These are phyloP conservation scores for Aspergillus sergii DNA, from an alignment of 2,329 filamentous ascomycete genomes.

Conservation along the genomic window DNA sequence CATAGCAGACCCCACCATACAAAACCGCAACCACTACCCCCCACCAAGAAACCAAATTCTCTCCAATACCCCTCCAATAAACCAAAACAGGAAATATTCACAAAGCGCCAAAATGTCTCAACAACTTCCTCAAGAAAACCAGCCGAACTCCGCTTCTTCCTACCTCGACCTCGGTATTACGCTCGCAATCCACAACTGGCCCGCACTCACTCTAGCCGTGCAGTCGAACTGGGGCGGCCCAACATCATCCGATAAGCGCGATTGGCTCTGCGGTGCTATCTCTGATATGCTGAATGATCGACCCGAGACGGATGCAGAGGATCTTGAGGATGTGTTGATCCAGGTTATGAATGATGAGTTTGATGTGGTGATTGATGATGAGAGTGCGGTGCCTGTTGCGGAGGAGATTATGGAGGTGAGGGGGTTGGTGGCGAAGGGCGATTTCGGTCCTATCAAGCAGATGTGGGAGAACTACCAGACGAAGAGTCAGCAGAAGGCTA, in stretches of 20 bases:
- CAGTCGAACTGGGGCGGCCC: conserved; percentile 86
- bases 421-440: conserved; percentile 64
- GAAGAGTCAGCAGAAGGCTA: conserved; percentile 38
- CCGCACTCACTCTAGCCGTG: conserved; percentile 82
- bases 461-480: conserved; percentile 55
- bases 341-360: conserved; percentile 97
- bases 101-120: conserved; percentile 1
- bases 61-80: too few relatives aligned
- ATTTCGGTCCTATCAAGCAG: conserved; percentile 65
- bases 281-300: conserved; percentile 71
- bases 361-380: conserved; percentile 88
- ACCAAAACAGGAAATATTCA: neutral
- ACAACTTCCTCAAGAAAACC: conserved; percentile 12
- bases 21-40: neutral
- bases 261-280: conserved; percentile 91
- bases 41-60: neutral
- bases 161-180: conserved; percentile 86
- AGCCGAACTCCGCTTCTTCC: conserved; percentile 55
- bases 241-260: conserved; percentile 81
- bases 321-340: conserved; percentile 81
- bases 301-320: conserved; percentile 69
- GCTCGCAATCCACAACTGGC: conserved; percentile 84
- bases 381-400: conserved; percentile 75
- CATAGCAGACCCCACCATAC: neutral
- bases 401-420: conserved; percentile 70